A percentile compares a stretch with the other conserved stretches of the same genome.
Conservation (phyloP, 2,329 filamentous ascomycete genomes). For the Colletotrichum aenigma region DNA sequence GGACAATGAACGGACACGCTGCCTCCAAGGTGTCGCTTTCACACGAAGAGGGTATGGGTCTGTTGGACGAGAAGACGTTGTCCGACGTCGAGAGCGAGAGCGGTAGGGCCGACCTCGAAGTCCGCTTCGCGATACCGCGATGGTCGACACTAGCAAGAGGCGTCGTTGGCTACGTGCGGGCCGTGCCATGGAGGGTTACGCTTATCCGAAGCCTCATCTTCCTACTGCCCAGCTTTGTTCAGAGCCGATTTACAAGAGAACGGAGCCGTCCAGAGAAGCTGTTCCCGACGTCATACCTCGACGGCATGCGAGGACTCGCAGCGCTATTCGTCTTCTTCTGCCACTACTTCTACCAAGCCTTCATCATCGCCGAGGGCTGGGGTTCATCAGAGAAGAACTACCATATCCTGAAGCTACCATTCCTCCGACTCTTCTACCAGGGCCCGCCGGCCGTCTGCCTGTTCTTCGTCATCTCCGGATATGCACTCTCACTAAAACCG, state of each 20-base stretch:
- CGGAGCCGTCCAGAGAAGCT: slow-evolving; percentile 44
- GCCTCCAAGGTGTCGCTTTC: slow-evolving; percentile 36
- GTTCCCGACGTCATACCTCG: slow-evolving; percentile 61
- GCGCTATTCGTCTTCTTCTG: slow-evolving; percentile 62
- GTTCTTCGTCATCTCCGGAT: slow-evolving; percentile 68
- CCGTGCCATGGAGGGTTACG: slow-evolving; percentile 40
- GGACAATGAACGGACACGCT: slow-evolving; percentile 46
- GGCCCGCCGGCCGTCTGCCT: slow-evolving; percentile 62
- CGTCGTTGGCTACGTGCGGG: slow-evolving; percentile 30
- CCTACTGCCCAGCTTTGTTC: slow-evolving; percentile 58
- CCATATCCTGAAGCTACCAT: slow-evolving; percentile 54
- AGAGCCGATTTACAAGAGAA: slow-evolving; percentile 45
- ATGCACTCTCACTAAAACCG: slow-evolving; percentile 60
- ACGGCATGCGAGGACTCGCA: slow-evolving; percentile 61
- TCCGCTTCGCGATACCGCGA: slow-evolving; percentile 30
- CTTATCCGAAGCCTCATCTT: slow-evolving; percentile 45
- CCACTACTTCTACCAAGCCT: slow-evolving; percentile 59
- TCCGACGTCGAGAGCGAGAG: slow-evolving; percentile 50
- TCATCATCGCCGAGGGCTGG: slow-evolving; percentile 55
- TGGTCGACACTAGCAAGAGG: slow-evolving; percentile 36
- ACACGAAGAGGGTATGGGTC: slow-evolving; percentile 48
- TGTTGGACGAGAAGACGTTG: slow-evolving; percentile 47
- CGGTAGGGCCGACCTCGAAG: slow-evolving; percentile 42
- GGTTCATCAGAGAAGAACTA: slow-evolving; percentile 49
- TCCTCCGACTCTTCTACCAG: slow-evolving; percentile 58